These are phyloP conservation scores for Cladosporium austrohemisphaericum DNA, from an alignment of 2,329 filamentous ascomycete genomes.

Conservation along the genomic window DNA sequence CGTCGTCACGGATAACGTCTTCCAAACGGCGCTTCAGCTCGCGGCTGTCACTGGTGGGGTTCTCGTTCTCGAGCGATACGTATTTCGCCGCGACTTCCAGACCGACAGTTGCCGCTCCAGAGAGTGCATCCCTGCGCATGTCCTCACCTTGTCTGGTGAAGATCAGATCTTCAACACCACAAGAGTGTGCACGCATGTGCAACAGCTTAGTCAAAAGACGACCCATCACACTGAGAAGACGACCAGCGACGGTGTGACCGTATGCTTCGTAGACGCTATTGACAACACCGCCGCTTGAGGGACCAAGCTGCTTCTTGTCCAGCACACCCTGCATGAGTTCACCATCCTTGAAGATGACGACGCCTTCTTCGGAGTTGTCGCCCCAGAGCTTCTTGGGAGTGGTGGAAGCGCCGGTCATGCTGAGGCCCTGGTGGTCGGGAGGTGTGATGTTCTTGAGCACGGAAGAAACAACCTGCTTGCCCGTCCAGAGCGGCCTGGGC, in stretches of 20 bases:
- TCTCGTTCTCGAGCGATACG: conserved; percentile 70
- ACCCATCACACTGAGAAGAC: conserved; percentile 82
- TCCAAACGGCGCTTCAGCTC: conserved; percentile 77
- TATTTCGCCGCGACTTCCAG: conserved; percentile 80
- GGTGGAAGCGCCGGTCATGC: conserved; percentile 73
- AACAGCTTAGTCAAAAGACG: conserved; percentile 84
- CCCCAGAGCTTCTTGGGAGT: conserved; percentile 80
- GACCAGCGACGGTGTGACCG: conserved; percentile 80
- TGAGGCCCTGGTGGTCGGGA: conserved; percentile 68
- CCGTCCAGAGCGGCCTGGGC: conserved; percentile 81
- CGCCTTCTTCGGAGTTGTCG: conserved; percentile 68
- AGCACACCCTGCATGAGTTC: conserved; percentile 87
- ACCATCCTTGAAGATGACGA: conserved; percentile 78
- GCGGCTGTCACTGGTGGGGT: conserved; percentile 60
- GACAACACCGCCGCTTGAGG: conserved; percentile 78
- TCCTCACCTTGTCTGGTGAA: conserved; percentile 77
- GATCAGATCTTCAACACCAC: conserved; percentile 92
- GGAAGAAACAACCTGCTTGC: conserved; percentile 92
- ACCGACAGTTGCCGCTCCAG: conserved; percentile 65
- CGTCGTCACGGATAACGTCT: conserved; percentile 84
- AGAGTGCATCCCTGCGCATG: conserved; percentile 64
- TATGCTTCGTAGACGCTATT: conserved; percentile 93
- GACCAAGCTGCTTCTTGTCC: conserved; percentile 93
- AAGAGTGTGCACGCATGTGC: conserved; percentile 92
- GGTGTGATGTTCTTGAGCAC: conserved; percentile 91